Evolutionary conservation across 345 rosid species (phyloP).

Genomic region (Eucalyptus erythrocorys): DNA sequence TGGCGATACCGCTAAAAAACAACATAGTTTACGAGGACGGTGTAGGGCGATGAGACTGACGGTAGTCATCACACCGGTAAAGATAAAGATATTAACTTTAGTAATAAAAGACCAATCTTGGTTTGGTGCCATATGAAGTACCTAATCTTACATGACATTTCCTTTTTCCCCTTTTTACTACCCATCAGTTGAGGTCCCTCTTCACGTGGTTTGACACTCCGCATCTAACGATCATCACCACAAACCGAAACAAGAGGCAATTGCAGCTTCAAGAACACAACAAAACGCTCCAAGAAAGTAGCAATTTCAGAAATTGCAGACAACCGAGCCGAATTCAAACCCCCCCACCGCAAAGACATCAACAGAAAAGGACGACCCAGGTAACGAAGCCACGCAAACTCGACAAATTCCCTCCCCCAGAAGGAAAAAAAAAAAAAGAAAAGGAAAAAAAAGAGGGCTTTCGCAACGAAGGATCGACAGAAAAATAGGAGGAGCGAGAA

Average conservation of each 20-base stretch:
- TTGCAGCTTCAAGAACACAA: neutral
- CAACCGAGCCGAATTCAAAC: neutral
- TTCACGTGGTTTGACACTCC: neutral
- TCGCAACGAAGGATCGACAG: neutral
- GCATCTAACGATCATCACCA: neutral
- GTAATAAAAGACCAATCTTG: neutral
- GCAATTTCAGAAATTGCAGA: neutral
- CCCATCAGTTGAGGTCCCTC: neutral
- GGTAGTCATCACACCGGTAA: neutral
- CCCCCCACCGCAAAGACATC: neutral
- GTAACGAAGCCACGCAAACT: neutral
- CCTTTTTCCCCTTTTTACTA: neutral
- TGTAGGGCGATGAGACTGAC: neutral
- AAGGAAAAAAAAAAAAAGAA: too few relatives aligned
- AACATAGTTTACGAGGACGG: neutral
- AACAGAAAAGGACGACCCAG: neutral
- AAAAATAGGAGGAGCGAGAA: neutral
- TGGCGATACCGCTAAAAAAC: neutral
- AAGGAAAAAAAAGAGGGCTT: neutral
- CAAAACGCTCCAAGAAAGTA: neutral
- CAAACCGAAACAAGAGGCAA: neutral
- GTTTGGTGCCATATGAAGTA: neutral
- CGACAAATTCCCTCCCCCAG: neutral
- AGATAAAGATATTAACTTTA: neutral
- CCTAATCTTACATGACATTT: neutral